phyloP scores from a whole-genome alignment of 2,329 filamentous ascomycete genomes.

The Ophiostoma triangulosporum region DNA sequence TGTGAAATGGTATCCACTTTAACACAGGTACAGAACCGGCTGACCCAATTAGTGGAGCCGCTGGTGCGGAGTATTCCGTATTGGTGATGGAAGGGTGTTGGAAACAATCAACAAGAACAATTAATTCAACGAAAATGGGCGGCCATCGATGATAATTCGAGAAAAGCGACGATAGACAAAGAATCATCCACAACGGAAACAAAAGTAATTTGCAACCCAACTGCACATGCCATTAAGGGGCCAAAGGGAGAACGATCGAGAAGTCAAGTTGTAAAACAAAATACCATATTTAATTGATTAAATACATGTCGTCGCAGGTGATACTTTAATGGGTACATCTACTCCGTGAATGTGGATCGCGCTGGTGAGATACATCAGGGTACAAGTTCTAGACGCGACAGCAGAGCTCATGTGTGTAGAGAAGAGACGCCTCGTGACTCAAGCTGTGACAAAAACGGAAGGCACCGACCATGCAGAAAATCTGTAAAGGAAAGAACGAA shows the following conservation, averaged over 20 bases:
- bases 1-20: too few relatives aligned
- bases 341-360: neutral
- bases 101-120: too few relatives aligned
- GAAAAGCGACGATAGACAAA: too few relatives aligned
- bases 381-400: neutral
- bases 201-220: too few relatives aligned
- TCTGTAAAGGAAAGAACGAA: neutral
- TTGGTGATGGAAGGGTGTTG: neutral
- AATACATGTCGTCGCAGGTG: neutral
- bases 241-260: neutral
- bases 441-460: neutral
- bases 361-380: neutral
- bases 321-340: neutral
- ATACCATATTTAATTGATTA: neutral
- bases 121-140: too few relatives aligned
- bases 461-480: neutral
- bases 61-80: neutral
- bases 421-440: too few relatives aligned
- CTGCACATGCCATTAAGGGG: too few relatives aligned
- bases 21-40: slow-evolving; percentile 5
- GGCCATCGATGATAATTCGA: too few relatives aligned
- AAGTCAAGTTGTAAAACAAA: neutral
- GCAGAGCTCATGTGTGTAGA: too few relatives aligned
- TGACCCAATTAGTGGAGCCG: neutral
- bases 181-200: too few relatives aligned